Evolutionary conservation across 2,329 filamentous ascomycete species (phyloP), one percentile per base, ranked within the genome.

Genomic region (Botrytis elliptica): DNA sequence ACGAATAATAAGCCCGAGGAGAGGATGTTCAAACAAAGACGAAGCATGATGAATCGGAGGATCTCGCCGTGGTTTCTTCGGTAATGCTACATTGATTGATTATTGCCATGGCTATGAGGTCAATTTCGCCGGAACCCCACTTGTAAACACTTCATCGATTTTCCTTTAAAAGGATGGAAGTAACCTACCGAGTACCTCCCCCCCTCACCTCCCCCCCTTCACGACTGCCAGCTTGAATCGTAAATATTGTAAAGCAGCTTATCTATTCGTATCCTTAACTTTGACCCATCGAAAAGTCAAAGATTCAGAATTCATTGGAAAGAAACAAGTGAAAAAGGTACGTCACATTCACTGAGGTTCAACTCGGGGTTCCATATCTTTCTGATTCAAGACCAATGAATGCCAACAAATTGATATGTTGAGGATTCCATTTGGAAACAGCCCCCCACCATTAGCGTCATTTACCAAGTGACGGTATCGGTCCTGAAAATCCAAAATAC

Each of bases 391-490:
- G 25, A 52, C 42, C 66, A 70, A 64, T 62, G 44, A 46, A 55
- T 57, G 44, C 70, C 70, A 72, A 66, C 46, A 72, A 67, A 63
- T 63, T 63, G 36, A 63, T 20, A 55, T 55, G 70, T 66, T 72
- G 62, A 66, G 70, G 49, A 72, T 42, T n/a, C 60, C 38, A 40
- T 63, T 63, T 72, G 57, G 44, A 73, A 71, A 70, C 64, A 57
- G 33, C 46, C n/a, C 75, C 75, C 75, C 76, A 75, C 76, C 73
- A 77, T 74, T 75, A 75, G 75, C 75, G 75, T 67, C 55, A 70
- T 64, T 66, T 71, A 36, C 22, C n/a, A 57, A 25, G 66, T 69
- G 66, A 71, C 71, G 73, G 71, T 76, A 75, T 77, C 76, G 75
- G 74, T 73, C 73, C 75, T 76, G 73, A 71, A 72, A 72, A 73